phyloP scores from a whole-genome alignment of 257 asterid species.

The Osmanthus fragrans region DNA sequence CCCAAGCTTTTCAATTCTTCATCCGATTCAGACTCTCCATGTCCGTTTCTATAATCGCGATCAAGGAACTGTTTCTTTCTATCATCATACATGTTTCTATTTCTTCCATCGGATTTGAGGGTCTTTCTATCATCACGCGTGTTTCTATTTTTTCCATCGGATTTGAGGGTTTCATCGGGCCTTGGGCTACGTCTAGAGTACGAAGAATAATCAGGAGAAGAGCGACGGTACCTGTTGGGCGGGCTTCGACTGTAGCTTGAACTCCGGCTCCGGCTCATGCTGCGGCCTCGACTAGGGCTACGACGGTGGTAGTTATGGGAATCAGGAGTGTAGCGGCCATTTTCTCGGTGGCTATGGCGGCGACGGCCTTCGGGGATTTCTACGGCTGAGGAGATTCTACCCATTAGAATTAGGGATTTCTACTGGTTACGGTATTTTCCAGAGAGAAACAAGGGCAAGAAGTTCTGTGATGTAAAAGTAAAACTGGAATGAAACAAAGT shows the following conservation, averaged over 20 bases:
- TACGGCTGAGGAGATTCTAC: conserved; percentile 56
- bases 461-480: no score
- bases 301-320: conserved; percentile 37
- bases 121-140: conserved; percentile 31
- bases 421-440: no score
- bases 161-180: conserved; percentile 34
- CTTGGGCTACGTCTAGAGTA: conserved; percentile 41
- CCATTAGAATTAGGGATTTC: conserved; percentile 46
- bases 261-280: conserved; percentile 35
- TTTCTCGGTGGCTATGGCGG: conserved; percentile 13
- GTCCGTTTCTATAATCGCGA: conserved; percentile 57
- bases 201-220: conserved; percentile 73
- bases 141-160: conserved; percentile 27
- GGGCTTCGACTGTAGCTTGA: conserved; percentile 58
- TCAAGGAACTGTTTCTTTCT: conserved; percentile 52
- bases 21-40: conserved; percentile 63
- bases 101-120: conserved; percentile 20
- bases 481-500: no score
- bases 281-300: conserved; percentile 23
- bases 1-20: conserved; percentile 74
- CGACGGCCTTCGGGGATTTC: conserved; percentile 60
- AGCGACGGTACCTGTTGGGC: conserved; percentile 48
- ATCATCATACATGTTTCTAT: conserved; percentile 27
- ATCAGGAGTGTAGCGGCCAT: conserved; percentile 45
- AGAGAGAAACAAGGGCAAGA: no score